These are phyloP conservation scores for Podila epicladia DNA, from an alignment of 192 early-diverging fungal genomes.

Conservation along the genomic window DNA sequence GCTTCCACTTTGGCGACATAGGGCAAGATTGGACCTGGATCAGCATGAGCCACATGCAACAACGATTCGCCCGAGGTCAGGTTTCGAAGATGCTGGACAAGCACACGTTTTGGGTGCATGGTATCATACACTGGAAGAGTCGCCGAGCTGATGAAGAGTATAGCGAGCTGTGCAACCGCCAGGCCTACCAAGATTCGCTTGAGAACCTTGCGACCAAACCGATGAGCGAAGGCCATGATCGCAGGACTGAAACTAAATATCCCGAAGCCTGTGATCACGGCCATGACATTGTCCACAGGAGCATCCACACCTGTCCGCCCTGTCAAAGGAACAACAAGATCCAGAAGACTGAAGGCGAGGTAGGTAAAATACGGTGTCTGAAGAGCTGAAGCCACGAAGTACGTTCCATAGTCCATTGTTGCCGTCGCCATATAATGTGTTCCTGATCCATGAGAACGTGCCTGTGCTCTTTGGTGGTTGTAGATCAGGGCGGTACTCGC, in stretches of 20 bases:
- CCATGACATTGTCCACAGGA: slow-evolving; percentile 71
- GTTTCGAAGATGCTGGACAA: slow-evolving; percentile 71
- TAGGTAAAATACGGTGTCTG: slow-evolving; percentile 50
- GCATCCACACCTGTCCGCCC: slow-evolving; percentile 73
- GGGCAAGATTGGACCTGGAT: slow-evolving; percentile 59
- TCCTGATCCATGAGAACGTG: neutral
- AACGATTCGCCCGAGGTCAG: slow-evolving; percentile 64
- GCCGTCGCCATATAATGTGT: slow-evolving; percentile 3
- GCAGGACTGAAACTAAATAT: slow-evolving; percentile 53
- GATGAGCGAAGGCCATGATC: slow-evolving; percentile 63
- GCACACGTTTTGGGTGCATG: slow-evolving; percentile 72
- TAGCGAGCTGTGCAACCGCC: slow-evolving; percentile 39
- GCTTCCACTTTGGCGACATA: slow-evolving; percentile 56
- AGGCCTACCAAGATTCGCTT: slow-evolving; percentile 32
- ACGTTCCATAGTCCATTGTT: slow-evolving; percentile 30
- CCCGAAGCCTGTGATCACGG: slow-evolving; percentile 62
- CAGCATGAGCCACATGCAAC: slow-evolving; percentile 67
- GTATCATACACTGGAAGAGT: slow-evolving; percentile 61
- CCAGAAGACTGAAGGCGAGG: slow-evolving; percentile 54
- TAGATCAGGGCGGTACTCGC: slow-evolving; percentile 23
- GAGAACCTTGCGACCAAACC: slow-evolving; percentile 52
- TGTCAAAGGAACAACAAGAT: slow-evolving; percentile 75
- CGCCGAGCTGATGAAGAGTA: slow-evolving; percentile 28
- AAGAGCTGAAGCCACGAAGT: slow-evolving; percentile 35
- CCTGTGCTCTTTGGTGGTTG: slow-evolving; percentile 42